A percentile compares a stretch with the other conserved stretches of the same genome.
Conservation (phyloP, 371 early-diverging fungal genomes). For the Gilbertella persicaria region DNA sequence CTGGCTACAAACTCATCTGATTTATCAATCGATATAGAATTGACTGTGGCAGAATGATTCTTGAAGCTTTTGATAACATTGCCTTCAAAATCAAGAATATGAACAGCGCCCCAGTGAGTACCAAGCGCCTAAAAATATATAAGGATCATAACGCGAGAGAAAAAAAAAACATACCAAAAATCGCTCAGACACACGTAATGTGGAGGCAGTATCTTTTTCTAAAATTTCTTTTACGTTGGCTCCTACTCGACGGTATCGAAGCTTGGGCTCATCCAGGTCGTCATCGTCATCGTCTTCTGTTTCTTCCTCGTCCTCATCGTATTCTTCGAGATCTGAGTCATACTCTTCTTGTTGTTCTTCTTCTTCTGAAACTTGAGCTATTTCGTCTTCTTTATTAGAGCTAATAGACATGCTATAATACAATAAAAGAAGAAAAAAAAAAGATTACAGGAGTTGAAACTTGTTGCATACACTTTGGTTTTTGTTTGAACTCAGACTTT, state of each 20-base stretch:
- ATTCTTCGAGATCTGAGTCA: conserved; percentile 20
- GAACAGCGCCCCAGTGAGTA: conserved; percentile 92
- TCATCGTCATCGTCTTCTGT: conserved; percentile 61
- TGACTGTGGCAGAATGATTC: conserved; percentile 82
- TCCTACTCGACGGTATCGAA: conserved; percentile 85
- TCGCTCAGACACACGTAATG: conserved; percentile 75
- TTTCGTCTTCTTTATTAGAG: conserved; percentile 6
- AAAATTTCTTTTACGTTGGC: conserved; percentile 74
- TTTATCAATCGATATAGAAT: conserved; percentile 80
- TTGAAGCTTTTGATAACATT: conserved; percentile 81
- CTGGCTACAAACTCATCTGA: conserved; percentile 89
- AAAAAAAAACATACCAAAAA: conserved; percentile 67
- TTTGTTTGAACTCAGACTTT: not conserved
- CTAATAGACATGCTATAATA: not conserved
- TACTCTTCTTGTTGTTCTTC: conserved; percentile 10
- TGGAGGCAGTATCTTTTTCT: conserved; percentile 85
- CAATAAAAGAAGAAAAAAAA: not conserved
- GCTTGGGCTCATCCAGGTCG: conserved; percentile 82
- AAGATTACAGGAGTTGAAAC: not conserved
- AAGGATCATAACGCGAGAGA: not conserved
- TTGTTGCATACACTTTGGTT: not conserved
- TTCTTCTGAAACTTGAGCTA: not conserved
- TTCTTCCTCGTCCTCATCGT: conserved; percentile 41
- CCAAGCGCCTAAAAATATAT: conserved; percentile 73
- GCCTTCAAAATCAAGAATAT: conserved; percentile 91